phyloP scores from a whole-genome alignment of 2,329 filamentous ascomycete genomes.

The Mycosphaerelloides madeirae region DNA sequence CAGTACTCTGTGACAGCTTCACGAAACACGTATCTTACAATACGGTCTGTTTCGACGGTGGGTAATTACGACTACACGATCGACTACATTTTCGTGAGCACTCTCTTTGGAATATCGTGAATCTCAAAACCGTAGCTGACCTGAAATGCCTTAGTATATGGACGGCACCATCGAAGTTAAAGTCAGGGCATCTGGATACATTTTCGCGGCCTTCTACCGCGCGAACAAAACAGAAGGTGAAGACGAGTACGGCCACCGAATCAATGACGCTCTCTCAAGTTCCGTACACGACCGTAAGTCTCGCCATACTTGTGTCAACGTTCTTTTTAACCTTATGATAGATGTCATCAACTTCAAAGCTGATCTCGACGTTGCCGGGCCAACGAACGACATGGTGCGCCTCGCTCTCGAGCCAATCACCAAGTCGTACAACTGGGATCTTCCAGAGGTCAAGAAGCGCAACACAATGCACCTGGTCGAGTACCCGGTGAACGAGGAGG shows the following conservation, averaged over 20 bases:
- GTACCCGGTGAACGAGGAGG: conserved; percentile 23
- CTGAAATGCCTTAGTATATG: too few relatives aligned
- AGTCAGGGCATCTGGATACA: conserved; percentile 52
- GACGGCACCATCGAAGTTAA: conserved; percentile 52
- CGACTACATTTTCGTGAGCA: conserved; percentile 50
- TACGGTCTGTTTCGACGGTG: conserved; percentile 48
- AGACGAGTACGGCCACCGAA: conserved; percentile 38
- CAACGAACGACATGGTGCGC: conserved; percentile 33
- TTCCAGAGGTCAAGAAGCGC: conserved; percentile 23
- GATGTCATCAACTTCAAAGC: conserved; percentile 39
- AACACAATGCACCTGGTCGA: conserved; percentile 32
- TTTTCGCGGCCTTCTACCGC: conserved; percentile 47
- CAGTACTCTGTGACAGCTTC: conserved; percentile 41
- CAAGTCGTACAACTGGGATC: conserved; percentile 28
- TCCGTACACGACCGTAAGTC: conserved; percentile 37
- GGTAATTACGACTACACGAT: conserved; percentile 55
- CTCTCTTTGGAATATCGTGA: too few relatives aligned
- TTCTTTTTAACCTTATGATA: neutral
- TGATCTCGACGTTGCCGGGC: conserved; percentile 37
- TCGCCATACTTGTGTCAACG: too few relatives aligned
- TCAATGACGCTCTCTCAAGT: conserved; percentile 36
- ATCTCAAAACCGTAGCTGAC: too few relatives aligned
- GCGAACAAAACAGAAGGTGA: conserved; percentile 37
- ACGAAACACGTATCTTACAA: conserved; percentile 42
- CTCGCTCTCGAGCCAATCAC: conserved; percentile 30